Evolutionary conservation across 768 basidiomycete species (phyloP), one percentile per base, ranked within the genome.

Genomic region (Dendrothele bispora): DNA sequence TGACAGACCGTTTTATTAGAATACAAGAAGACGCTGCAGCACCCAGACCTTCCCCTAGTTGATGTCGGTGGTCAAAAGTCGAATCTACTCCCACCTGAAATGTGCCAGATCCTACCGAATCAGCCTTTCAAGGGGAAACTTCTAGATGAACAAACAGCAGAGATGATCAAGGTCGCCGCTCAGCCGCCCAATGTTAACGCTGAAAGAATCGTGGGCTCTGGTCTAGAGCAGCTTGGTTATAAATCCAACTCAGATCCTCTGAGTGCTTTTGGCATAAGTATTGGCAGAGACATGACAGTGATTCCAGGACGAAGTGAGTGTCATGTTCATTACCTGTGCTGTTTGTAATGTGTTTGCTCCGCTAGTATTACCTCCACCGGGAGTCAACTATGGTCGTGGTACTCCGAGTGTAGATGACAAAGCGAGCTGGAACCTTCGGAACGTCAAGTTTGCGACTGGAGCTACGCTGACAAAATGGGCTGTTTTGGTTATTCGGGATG

Each of bases 341-440:
- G n/a, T n/a, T n/a, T n/a, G n/a, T n/a, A n/a, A n/a, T n/a, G n/a
- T n/a, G n/a, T n/a, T n/a, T n/a, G n/a, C n/a, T n/a, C n/a, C n/a
- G n/a, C n/a, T n/a, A n/a, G n/a, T 86, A 36, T 78, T 92, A 2
- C 71, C 76, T 0, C 59, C 80, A 1, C 91, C 90, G 0, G 62
- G 57, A 4, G 67, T 91, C 55, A 72, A 70, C 38, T 93, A 93
- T 53, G 83, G 79, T 42, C 51, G 43, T 56, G 72, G 59, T 59
- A 46, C 45, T 36, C 71, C 63, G 45, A 62, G 42, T 41, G 61
- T 76, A n/a, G 79, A 89, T 47, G 77, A 72, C 26, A 76, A 79
- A n/a, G 91, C 86, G 0, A 79, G 80, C 54, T 92, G 90, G 90
- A 92, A 91, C 52, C 68, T 91, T 49, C 77, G 77, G 39, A 72